Percentiles rank a stretch among this genome's conserved stretches.
phyloP scores from a whole-genome alignment of 768 basidiomycete genomes.

The Russula abietina region DNA sequence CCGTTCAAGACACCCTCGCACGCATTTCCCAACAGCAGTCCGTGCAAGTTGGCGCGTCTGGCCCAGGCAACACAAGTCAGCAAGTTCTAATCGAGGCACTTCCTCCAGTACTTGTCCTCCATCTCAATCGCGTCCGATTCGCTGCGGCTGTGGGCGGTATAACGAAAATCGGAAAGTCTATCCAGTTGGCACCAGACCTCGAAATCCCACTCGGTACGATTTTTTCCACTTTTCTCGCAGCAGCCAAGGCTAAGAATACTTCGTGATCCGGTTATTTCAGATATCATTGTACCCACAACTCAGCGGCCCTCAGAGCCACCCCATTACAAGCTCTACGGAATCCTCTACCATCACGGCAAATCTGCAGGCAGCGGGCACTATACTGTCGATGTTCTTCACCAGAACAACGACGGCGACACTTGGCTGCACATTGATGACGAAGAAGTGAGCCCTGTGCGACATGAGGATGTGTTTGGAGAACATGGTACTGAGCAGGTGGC shows the following conservation, averaged over 20 bases:
- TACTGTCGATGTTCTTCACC: constrained; percentile 83
- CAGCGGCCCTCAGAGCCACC: constrained; percentile 49
- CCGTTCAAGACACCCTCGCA: constrained; percentile 76
- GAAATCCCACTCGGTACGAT: constrained; percentile 62
- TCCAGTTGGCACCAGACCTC: constrained; percentile 71
- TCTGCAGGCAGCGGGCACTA: constrained; percentile 93
- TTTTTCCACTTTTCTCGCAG: neutral
- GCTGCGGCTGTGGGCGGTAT: constrained; percentile 69
- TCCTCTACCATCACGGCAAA: constrained; percentile 87
- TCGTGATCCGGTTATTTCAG: neutral
- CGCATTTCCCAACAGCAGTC: constrained; percentile 73
- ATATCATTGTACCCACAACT: constrained; percentile 27
- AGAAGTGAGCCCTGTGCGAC: too few relatives aligned
- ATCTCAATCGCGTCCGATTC: constrained; percentile 86
- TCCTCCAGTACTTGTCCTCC: constrained; percentile 81
- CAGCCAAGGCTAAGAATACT: neutral
- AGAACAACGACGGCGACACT: constrained; percentile 44
- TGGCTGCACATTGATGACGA: too few relatives aligned
- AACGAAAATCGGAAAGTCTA: constrained; percentile 79
- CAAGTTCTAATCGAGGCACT: constrained; percentile 72
- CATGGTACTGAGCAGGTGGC: too few relatives aligned
- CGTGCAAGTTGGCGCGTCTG: constrained; percentile 58
- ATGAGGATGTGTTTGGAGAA: too few relatives aligned
- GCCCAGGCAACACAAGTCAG: constrained; percentile 53
- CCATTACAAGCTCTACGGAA: constrained; percentile 77